Conservation (phyloP, 2,329 filamentous ascomycete species). For the Epichloe glyceriae region DNA sequence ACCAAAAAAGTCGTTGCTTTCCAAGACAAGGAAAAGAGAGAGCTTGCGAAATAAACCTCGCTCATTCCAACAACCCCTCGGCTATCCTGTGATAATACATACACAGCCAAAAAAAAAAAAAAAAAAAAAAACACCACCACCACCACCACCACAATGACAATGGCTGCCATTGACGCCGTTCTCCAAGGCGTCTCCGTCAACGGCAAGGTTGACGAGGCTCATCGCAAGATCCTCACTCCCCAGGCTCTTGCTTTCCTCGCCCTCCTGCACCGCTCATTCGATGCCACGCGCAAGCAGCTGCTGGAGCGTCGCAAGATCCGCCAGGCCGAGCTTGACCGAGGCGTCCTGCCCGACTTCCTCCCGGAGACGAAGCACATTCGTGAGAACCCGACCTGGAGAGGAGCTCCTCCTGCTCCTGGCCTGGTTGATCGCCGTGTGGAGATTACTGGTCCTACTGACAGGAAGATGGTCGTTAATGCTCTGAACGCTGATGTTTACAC, state of each 20-base stretch:
- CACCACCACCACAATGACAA: constrained; percentile 20
- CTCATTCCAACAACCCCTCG: no score
- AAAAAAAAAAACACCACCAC: neutral
- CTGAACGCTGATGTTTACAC: constrained; percentile 94
- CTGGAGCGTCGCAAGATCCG: constrained; percentile 75
- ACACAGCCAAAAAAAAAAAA: neutral
- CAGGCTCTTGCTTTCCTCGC: constrained; percentile 85
- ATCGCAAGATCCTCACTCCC: constrained; percentile 84
- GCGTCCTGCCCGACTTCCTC: constrained; percentile 81
- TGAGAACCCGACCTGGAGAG: constrained; percentile 88
- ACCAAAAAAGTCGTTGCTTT: neutral
- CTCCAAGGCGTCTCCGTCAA: constrained; percentile 82
- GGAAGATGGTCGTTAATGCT: constrained; percentile 98
- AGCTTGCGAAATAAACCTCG: neutral
- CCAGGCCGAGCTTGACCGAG: constrained; percentile 88
- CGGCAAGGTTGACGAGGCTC: constrained; percentile 61
- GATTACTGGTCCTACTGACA: constrained; percentile 92
- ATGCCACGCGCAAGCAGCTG: constrained; percentile 73
- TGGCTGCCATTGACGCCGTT: constrained; percentile 61
- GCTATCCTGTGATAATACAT: neutral
- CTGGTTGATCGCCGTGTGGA: constrained; percentile 88
- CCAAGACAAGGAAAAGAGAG: neutral
- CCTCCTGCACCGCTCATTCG: constrained; percentile 90
- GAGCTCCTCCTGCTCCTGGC: constrained; percentile 79
- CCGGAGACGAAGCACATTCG: constrained; percentile 93